These are phyloP conservation scores for Cercospora nicotianae DNA, from an alignment of 2,329 filamentous ascomycete genomes.

Conservation along the genomic window DNA sequence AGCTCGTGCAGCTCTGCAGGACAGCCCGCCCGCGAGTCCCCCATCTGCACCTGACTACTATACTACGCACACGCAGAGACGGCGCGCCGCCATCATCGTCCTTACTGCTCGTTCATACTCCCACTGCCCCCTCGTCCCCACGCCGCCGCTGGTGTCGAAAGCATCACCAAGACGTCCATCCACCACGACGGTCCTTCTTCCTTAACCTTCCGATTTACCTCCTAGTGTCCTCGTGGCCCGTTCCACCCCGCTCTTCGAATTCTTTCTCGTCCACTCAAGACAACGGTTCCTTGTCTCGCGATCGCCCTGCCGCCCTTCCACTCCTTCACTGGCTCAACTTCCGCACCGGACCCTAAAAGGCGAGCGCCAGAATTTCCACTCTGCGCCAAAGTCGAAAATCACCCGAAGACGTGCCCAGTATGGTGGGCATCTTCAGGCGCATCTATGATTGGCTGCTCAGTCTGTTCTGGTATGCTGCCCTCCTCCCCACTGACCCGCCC, in stretches of 20 bases:
- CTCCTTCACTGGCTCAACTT: constrained; percentile 13
- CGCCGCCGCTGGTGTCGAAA: neutral
- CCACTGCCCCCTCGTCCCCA: neutral
- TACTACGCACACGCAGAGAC: neutral
- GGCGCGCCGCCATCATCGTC: neutral
- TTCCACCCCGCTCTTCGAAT: constrained; percentile 17
- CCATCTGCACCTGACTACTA: constrained; percentile 10
- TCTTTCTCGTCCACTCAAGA: constrained; percentile 19
- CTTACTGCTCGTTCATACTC: neutral
- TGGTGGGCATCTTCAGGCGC: constrained; percentile 89
- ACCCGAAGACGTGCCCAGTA: constrained; percentile 45
- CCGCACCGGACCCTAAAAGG: constrained; percentile 9
- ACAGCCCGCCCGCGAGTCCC: constrained; percentile 1
- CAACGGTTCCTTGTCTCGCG: constrained; percentile 18
- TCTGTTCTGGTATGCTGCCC: constrained; percentile 79
- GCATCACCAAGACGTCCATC: neutral
- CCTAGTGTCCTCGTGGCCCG: constrained; percentile 9
- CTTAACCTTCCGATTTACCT: constrained; percentile 7
- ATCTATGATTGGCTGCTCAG: constrained; percentile 98
- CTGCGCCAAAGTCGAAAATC: neutral
- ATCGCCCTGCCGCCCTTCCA: constrained; percentile 21
- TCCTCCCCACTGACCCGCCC: neutral
- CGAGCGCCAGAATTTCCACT: constrained; percentile 12
- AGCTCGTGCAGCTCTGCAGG: constrained; percentile 14
- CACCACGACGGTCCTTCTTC: neutral